Base-by-base conservation (phyloP, 2,329 filamentous ascomycete species). In the Lomentospora prolificans region DNA sequence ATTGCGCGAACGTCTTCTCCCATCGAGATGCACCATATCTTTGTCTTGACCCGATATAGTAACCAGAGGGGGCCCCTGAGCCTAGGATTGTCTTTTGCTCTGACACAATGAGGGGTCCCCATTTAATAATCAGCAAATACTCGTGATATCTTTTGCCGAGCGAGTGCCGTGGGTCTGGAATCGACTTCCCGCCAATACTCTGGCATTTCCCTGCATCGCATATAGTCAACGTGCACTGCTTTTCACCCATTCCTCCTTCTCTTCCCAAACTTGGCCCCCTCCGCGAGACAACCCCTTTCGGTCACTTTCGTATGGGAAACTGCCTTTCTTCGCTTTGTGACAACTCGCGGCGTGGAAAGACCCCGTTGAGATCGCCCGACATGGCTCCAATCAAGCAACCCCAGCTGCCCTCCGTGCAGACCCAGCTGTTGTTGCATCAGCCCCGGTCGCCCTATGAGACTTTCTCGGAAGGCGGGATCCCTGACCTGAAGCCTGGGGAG, bases 361-460 rank as follows among this genome's bases (percentile, higher is more conserved):
- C 24, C 33, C 12, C 33, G 7, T 28, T 19, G n/a, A 41, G 10
- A 53, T 25, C 14, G n/a, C 28, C 25, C 48, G 28, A 51, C 14
- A 55, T 55, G 53, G 44, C 53, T 12, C 53, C 53, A 9, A 36
- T 55, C 39, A 31, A 36, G n/a, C 41, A 51, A 17, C 46, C 44
- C 19, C 17, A 19, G 53, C 53, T 55, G 30, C 53, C 53, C 19
- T 48, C 19, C 19, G 53, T 55, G 30, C 53, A 55, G 53, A 55
- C 41, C 5, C 53, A 55, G 53, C 53, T 55, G 4, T 46, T 55
- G 3, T 14, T 55, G 19, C 41, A 51, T 31, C 44, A 55, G 46
- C 53, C 53, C 28, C 41, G 53, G 53, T 50, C 53, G 19, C 39
- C 53, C 12, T 55, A 55, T 17, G 28, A 55, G 28, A 48, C 53